Evolutionary conservation across 2,329 filamentous ascomycete genomes (phyloP), one percentile per base, ranked within the genome.

Genomic region (Arthroderma sp.): DNA sequence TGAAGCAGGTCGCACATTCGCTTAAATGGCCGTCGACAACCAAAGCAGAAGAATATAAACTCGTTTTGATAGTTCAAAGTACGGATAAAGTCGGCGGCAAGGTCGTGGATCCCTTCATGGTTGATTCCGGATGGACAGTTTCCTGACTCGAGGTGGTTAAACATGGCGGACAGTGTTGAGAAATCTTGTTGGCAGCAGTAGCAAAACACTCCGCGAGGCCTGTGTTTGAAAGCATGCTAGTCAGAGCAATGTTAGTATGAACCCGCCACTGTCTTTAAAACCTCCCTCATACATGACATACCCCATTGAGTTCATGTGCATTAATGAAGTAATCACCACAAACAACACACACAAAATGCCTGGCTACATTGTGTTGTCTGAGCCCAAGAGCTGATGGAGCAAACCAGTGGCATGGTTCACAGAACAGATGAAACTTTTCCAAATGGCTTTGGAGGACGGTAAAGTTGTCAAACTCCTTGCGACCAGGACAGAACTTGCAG

Each of bases 111-210:
- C 22, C 51, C 46, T 11, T 49, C 46, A 27, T 28, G 30, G 0
- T 39, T 46, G 30, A 51, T 46, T 9, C 51, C 53, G 4, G 50
- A 50, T 6, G 36, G 8, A 27, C 53, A 54, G n/a, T 44, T 48
- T n/a, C 44, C 48, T 1, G 52, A 54, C 38, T 56, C 54, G 7
- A 56, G 44, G 34, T 56, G 54, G 31, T 53, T 53, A 42, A 55
- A 55, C 27, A 47, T 39, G 0, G 50, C 50, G 2, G 54, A 52
- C 10, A 51, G 41, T 1, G 50, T 43, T 4, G 42, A 39, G 34
- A 55, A 55, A 9, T 45, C 42, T n/a, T 48, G 37, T 3, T 36
- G 10, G 22, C 53, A 56, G 15, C 54, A 48, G 34, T 49, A 46
- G 36, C 53, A 56, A 6, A 33, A 6, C 4, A 53, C 47, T 2